Base-by-base conservation (phyloP, 2,329 filamentous ascomycete species). In the Karstenula rhodostoma region DNA sequence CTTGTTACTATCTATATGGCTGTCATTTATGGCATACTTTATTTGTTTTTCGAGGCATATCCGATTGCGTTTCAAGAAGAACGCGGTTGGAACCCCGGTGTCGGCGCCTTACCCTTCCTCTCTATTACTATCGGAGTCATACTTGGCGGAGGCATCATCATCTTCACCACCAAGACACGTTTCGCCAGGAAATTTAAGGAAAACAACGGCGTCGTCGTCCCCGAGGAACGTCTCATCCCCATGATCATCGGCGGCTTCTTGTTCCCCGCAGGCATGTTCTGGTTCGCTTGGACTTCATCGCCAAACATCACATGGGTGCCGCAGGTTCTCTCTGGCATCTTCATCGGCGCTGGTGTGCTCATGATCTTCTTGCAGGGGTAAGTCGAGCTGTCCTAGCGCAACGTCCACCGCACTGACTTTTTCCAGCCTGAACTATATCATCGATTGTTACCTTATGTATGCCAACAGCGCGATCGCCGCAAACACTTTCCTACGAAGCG, bases 161-260 rank as follows among this genome's bases (percentile, higher is more conserved):
- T 69, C 13, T 69, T 66, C 46, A 75, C 68, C n/a, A 69, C 73
- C 15, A 70, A 79, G 49, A 80, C 79, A 25, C 10, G 71, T 7
- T 82, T 74, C 59, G 69, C 55, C 23, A 59, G 66, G 7, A 69
- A 73, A 19, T 58, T 74, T n/a, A 65, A 70, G 8, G 51, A 44
- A 17, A 64, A 75, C 33, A 61, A 76, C 22, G 73, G 72, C 3
- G 61, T 66, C 7, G 69, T 74, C 49, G 59, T 78, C n/a, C 81
- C 82, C 0, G 83, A 85, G 66, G 79, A 80, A 35, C 77, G 82
- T 1, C 73, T 85, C 1, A 75, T 79, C 4, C 80, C 81, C 0
- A 79, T 82, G 64, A 86, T 89, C 64, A 65, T 83, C 10, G 87
- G 85, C 2, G 86, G 83, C 3, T 79, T 82, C 5, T 60, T 85